These are phyloP conservation scores for Chalciporus sphaerocephalus DNA, from an alignment of 768 basidiomycete genomes.

Conservation along the genomic window DNA sequence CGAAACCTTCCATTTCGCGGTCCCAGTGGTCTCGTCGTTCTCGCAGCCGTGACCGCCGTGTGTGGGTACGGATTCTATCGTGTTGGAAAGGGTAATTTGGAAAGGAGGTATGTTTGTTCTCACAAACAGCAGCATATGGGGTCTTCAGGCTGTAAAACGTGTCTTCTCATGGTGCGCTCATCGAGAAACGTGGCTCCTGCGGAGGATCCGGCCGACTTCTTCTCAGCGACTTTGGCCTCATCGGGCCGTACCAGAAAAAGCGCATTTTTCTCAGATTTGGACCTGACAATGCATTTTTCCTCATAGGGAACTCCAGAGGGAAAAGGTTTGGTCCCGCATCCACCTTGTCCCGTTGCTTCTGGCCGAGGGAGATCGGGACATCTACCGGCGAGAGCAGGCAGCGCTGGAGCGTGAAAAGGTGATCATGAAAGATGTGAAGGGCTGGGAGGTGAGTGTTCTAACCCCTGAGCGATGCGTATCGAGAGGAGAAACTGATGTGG, in stretches of 20 bases:
- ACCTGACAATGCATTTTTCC: conserved; percentile 29
- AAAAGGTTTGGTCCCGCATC: conserved; percentile 94
- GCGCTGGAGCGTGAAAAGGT: conserved; percentile 72
- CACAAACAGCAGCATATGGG: conserved; percentile 20
- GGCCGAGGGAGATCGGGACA: conserved; percentile 91
- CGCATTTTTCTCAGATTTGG: conserved; percentile 42
- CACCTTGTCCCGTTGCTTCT: conserved; percentile 88
- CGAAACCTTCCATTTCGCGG: conserved; percentile 90
- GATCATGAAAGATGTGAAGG: conserved; percentile 92
- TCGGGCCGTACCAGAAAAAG: conserved; percentile 43
- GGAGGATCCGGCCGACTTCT: conserved; percentile 45
- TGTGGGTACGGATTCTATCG: conserved; percentile 92
- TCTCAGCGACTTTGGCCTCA: conserved; percentile 38
- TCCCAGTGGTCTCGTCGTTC: conserved; percentile 78
- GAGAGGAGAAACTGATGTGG: conserved; percentile 14
- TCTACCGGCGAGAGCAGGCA: conserved; percentile 77
- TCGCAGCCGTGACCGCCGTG: conserved; percentile 79
- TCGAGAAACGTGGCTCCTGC: conserved; percentile 61
- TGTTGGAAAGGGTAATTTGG: conserved; percentile 84
- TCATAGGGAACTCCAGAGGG: conserved; percentile 84
- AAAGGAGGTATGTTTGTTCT: conserved; percentile 71
- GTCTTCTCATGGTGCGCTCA: conserved; percentile 52
- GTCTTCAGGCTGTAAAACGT: conserved; percentile 72
- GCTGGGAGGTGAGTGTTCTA: conserved; percentile 79
- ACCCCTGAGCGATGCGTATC: conserved; percentile 23